phyloP scores from a whole-genome alignment of 2,329 filamentous ascomycete species.

The Scytalidium sp. region DNA sequence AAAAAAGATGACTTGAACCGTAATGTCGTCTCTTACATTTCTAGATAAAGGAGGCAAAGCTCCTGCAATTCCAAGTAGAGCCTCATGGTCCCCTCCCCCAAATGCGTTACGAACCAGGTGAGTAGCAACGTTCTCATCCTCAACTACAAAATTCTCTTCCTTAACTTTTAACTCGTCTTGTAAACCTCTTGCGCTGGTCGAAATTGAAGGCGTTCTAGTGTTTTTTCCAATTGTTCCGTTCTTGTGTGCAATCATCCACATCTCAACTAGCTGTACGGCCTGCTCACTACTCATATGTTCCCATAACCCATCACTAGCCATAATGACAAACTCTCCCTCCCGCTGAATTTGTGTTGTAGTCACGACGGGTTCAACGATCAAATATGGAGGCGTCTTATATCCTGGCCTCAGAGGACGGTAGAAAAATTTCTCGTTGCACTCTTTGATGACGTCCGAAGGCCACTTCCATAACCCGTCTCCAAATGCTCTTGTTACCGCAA shows the following conservation, averaged over 20 bases:
- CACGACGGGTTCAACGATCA: constrained; percentile 65
- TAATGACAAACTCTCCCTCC: constrained; percentile 56
- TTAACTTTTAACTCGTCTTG: background rate
- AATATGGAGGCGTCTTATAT: constrained; percentile 56
- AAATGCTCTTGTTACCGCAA: constrained; percentile 62
- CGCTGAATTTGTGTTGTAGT: constrained; percentile 49
- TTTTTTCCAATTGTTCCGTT: background rate
- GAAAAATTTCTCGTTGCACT: constrained; percentile 40
- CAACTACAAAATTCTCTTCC: constrained; percentile 66
- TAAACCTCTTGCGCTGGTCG: background rate
- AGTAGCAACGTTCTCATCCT: constrained; percentile 78
- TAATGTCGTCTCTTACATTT: constrained; percentile 68
- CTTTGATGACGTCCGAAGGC: constrained; percentile 44
- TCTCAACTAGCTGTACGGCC: constrained; percentile 51
- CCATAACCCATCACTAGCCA: constrained; percentile 67
- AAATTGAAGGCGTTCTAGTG: background rate
- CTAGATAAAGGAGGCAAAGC: constrained; percentile 69
- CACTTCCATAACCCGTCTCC: constrained; percentile 70
- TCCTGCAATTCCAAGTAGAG: constrained; percentile 71
- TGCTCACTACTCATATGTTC: constrained; percentile 55
- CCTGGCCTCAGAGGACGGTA: constrained; percentile 33
- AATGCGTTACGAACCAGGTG: constrained; percentile 79
- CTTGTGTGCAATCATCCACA: constrained; percentile 6
- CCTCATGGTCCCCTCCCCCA: constrained; percentile 70
- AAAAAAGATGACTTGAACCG: constrained; percentile 83